Percentiles rank a stretch among this genome's conserved stretches.
phyloP scores from a whole-genome alignment of 1,284 basidiomycete genomes.

The Neolentinus lepideus region DNA sequence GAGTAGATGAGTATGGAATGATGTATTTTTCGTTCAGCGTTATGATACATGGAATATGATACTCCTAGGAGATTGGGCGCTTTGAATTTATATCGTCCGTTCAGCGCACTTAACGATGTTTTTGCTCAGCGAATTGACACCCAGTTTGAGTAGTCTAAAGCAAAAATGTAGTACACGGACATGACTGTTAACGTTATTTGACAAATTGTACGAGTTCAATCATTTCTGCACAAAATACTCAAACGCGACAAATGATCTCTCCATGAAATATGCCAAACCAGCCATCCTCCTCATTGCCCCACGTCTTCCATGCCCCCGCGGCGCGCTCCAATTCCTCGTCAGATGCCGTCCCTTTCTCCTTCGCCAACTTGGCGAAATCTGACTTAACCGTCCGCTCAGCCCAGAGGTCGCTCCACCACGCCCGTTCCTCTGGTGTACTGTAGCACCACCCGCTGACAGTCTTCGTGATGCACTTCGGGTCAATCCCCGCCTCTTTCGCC shows the following conservation, averaged over 20 bases:
- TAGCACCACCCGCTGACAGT: slow-evolving; percentile 27
- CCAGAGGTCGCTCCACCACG: slow-evolving; percentile 27
- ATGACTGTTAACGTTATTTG: too few species aligned
- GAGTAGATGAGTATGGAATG: not conserved
- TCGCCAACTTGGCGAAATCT: slow-evolving; percentile 20
- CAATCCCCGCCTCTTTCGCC: slow-evolving; percentile 24
- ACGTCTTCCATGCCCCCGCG: slow-evolving; percentile 20
- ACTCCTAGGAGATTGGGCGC: not conserved
- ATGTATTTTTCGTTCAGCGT: not conserved
- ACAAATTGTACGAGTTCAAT: too few species aligned
- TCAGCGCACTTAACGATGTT: too few species aligned
- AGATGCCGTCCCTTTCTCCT: slow-evolving; percentile 20
- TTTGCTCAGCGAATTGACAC: too few species aligned
- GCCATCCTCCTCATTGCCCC: slow-evolving; percentile 25
- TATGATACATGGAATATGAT: not conserved
- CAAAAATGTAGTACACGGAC: too few species aligned
- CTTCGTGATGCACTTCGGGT: slow-evolving; percentile 16
- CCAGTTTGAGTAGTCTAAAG: too few species aligned
- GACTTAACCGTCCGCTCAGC: slow-evolving; percentile 26
- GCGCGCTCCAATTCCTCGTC: slow-evolving; percentile 18
- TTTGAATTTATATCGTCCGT: too few species aligned
- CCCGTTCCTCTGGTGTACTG: slow-evolving; percentile 24
- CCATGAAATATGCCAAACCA: slow-evolving; percentile 27
- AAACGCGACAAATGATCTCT: slow-evolving; percentile 21
- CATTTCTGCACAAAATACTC: too few species aligned